Conservation (phyloP, 225 moss, liverwort and hornwort genomes). For the Sphagnum contortum region DNA sequence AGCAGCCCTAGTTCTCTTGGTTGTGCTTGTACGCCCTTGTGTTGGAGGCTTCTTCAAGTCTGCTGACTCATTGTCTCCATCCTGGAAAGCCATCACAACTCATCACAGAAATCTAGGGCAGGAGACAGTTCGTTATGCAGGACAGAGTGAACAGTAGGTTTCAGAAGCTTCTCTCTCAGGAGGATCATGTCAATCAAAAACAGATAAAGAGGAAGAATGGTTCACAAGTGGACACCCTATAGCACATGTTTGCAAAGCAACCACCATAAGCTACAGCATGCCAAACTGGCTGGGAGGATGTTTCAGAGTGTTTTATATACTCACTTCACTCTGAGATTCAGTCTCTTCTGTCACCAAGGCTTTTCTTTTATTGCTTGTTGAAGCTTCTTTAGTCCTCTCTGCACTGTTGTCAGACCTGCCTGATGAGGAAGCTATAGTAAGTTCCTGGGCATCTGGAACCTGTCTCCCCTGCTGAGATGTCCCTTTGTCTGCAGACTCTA, state of each 20-base stretch:
- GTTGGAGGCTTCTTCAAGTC: slow-evolving; percentile 59
- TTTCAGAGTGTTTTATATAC: slow-evolving; percentile 2
- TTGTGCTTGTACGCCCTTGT: slow-evolving; percentile 41
- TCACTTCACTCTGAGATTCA: slow-evolving; percentile 86
- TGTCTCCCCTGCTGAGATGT: slow-evolving; percentile 17
- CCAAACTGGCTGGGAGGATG: too few relatives aligned
- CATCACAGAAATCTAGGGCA: not conserved
- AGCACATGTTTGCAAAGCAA: too few relatives aligned
- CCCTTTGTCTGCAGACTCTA: slow-evolving; percentile 29
- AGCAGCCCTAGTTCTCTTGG: slow-evolving; percentile 91
- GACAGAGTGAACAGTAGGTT: too few relatives aligned
- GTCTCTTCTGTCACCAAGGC: slow-evolving; percentile 61
- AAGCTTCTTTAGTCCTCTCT: slow-evolving; percentile 46
- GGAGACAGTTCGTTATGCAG: not conserved
- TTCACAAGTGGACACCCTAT: not conserved
- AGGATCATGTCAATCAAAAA: too few relatives aligned
- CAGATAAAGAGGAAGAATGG: too few relatives aligned
- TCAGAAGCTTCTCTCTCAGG: not conserved
- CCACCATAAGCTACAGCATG: too few relatives aligned
- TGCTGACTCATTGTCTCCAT: slow-evolving; percentile 77
- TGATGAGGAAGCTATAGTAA: slow-evolving; percentile 74
- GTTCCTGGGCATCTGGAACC: slow-evolving; percentile 52
- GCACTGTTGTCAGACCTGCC: slow-evolving; percentile 68
- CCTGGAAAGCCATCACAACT: slow-evolving; percentile 18
- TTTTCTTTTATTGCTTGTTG: slow-evolving; percentile 44